A percentile compares a stretch with the other conserved stretches of the same genome.
Evolutionary conservation across 331 rosid species (phyloP).

Genomic region (Acacia concinna): DNA sequence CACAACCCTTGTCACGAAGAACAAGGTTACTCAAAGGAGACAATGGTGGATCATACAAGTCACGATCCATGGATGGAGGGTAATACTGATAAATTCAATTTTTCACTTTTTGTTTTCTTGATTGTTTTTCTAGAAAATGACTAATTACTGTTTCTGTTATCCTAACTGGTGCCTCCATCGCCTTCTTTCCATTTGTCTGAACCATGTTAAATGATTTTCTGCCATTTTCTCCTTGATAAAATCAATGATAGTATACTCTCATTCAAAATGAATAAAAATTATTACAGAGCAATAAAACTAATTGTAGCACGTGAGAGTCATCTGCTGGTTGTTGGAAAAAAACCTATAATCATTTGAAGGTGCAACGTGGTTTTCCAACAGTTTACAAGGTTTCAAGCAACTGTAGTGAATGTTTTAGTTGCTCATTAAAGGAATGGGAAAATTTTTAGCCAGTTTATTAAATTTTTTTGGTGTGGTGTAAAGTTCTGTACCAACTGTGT

Average conservation of each 20-base stretch:
- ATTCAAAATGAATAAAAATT: background rate
- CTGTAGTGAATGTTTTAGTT: background rate
- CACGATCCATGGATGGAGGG: conserved; percentile 88
- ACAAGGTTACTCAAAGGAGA: conserved; percentile 84
- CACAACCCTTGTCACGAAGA: conserved; percentile 92
- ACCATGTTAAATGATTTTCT: background rate
- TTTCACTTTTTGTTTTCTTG: conserved; percentile 28
- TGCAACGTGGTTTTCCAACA: background rate
- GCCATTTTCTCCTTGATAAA: background rate
- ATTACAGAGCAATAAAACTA: background rate
- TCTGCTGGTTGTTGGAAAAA: background rate
- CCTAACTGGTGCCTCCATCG: background rate
- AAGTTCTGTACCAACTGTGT: conserved; percentile 17
- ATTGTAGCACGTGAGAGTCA: background rate
- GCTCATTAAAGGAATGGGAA: background rate
- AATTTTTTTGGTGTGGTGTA: background rate
- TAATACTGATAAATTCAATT: conserved; percentile 47
- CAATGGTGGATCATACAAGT: conserved; percentile 70
- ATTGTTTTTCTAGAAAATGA: conserved; percentile 3
- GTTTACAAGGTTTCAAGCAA: background rate
- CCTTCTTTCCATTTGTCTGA: background rate
- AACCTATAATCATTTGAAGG: background rate
- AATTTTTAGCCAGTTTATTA: background rate
- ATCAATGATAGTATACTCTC: background rate
- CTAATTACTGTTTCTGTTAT: conserved; percentile 18